Conservation (phyloP, 2,329 filamentous ascomycete species). For the Verticillium dahliae region DNA sequence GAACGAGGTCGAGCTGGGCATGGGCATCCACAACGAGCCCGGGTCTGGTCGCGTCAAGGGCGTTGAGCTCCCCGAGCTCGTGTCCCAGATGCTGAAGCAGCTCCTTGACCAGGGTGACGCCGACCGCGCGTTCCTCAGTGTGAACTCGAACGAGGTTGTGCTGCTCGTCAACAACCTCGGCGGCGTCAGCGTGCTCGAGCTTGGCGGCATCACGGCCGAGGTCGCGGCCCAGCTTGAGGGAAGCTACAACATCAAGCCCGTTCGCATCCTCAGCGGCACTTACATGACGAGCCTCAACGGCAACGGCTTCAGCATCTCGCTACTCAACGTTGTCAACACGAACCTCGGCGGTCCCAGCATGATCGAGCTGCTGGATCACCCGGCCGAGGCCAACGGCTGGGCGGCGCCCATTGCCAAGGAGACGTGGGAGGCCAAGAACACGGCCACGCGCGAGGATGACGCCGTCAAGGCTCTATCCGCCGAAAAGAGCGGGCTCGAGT, state of each 20-base stretch:
- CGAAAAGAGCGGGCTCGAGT: constrained; percentile 40
- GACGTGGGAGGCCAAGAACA: constrained; percentile 56
- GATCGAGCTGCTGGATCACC: constrained; percentile 64
- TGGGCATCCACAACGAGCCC: constrained; percentile 73
- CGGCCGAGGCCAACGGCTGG: constrained; percentile 66
- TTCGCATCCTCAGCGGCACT: constrained; percentile 60
- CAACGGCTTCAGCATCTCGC: constrained; percentile 65
- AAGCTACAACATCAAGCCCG: constrained; percentile 53
- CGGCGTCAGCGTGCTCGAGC: constrained; percentile 64
- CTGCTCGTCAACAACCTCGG: constrained; percentile 72
- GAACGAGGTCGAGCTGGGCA: constrained; percentile 59
- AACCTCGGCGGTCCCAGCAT: constrained; percentile 55
- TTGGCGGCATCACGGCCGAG: constrained; percentile 65
- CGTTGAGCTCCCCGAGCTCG: constrained; percentile 45
- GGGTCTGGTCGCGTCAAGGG: constrained; percentile 43
- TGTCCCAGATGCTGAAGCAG: constrained; percentile 62
- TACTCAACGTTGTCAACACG: constrained; percentile 57
- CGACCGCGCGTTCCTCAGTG: constrained; percentile 63
- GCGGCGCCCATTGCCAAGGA: constrained; percentile 52
- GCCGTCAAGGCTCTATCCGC: constrained; percentile 22
- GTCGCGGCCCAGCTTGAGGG: constrained; percentile 56
- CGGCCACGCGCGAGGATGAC: constrained; percentile 35
- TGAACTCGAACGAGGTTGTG: constrained; percentile 58
- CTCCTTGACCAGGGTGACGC: constrained; percentile 59
- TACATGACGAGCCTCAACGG: constrained; percentile 78